Evolutionary conservation across 2,329 filamentous ascomycete genomes (phyloP), one percentile per base, ranked within the genome.

Genomic region (Aureobasidium sp.): DNA sequence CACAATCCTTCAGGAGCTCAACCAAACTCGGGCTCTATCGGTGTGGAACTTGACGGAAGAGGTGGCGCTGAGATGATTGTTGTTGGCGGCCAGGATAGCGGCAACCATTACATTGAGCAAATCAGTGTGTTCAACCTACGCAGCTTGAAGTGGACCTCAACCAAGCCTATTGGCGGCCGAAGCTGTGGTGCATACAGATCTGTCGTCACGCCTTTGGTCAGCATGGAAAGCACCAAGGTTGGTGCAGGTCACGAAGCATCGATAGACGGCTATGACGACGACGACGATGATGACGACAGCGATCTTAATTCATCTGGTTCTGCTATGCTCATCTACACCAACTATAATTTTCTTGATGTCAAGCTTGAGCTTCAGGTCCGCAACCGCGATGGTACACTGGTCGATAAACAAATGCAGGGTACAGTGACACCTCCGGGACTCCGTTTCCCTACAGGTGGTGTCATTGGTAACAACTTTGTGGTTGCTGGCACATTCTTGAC

Each of bases 101-200:
- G 88, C n/a, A 99, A 99, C 73, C 92, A 96, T 73, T 99, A 99
- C 72, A 99, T 99, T 67, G 93, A 99, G 75, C 91, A 99, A 75
- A 95, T 99, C 66, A 97, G 91, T 72, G 91, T 99, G 2, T 99
- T 99, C 80, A 99, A 99, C 70, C 80, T 99, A 29, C 85, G 94
- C 53, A 97, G 91, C 72, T 78, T 97, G 64, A 96, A 94, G 76
- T 99, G 94, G 94, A 96, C 91, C 1, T 90, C 89, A 20, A 97
- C 91, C 1, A 90, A 90, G 66, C 81, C 87, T 1, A 81, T 97
- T 49, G 57, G 51, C 14, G 92, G 91, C 56, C 90, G 93, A 74
- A 96, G 91, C 70, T 99, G 94, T 72, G 94, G 94, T 65, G 94
- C 94, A 1, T 99, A 99, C 74, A 87, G 94, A 66, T 97, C 92